Base-by-base conservation (phyloP, 2,329 filamentous ascomycete genomes). In the Xylariaceae sp. region DNA sequence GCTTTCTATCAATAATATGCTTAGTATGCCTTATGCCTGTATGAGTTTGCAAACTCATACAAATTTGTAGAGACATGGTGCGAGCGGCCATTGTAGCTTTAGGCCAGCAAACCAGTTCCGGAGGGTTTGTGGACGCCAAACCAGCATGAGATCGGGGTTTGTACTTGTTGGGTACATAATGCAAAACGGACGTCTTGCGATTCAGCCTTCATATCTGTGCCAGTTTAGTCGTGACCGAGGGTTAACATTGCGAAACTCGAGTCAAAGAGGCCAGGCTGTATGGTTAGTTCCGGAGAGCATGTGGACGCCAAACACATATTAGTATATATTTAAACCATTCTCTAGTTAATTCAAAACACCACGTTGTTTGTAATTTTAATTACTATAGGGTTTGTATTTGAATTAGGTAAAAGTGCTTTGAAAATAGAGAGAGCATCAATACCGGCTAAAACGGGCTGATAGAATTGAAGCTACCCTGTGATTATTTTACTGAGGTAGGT, bases 361-460 rank as follows among this genome's bases (percentile, higher is more conserved):
- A n/a, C n/a, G n/a, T n/a, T n/a, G n/a, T n/a, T n/a, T n/a, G n/a
- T n/a, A n/a, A n/a, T n/a, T n/a, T n/a, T n/a, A n/a, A n/a, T n/a
- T n/a, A n/a, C n/a, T n/a, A n/a, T n/a, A n/a, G n/a, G n/a, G n/a
- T n/a, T n/a, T n/a, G n/a, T n/a, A n/a, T n/a, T n/a, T n/a, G n/a
- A n/a, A n/a, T n/a, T n/a, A n/a, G n/a, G n/a, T n/a, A n/a, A n/a
- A n/a, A n/a, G n/a, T n/a, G n/a, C n/a, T n/a, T n/a, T n/a, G n/a
- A n/a, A n/a, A n/a, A n/a, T n/a, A n/a, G n/a, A n/a, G n/a, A n/a
- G n/a, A n/a, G n/a, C n/a, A 29, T 53, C 31, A 49, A 9, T 46
- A 46, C 14, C 53, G 56, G 56, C 56, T 58, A 58, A 55, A 58
- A 57, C 17, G 40, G 40, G 37, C 39, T 19, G 36, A 48, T 31